Base-by-base conservation (phyloP, 78 protist genomes). In the Protostelium mycophagum region DNA sequence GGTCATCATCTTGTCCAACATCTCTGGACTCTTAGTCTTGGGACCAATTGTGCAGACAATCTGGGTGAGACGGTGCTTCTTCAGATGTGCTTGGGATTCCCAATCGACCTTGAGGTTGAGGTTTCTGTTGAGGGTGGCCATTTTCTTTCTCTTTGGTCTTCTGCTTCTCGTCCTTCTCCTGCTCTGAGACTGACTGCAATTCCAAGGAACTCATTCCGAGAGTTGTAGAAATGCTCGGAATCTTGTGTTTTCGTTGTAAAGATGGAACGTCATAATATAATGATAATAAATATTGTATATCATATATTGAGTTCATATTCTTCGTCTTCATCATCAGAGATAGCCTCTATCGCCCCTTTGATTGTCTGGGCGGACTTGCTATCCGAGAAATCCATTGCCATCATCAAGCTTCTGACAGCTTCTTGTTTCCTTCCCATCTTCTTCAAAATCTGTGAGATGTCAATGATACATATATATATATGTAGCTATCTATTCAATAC, bases 41-140 rank as follows among this genome's bases (percentile, higher is more conserved):
- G 98, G 98, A 63, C 98, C 98, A 35, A 96, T 96, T 25, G 98
- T 96, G 91, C 97, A 95, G 63, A 96, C 93, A 63, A 96, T 93
- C 73, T 90, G 89, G 5, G 96, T 93, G 31, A 51, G 5, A 51
- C 73, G 73, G 73, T 51, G 16, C 73, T 51, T 51, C 38, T 88
- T 51, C 51, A 85, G 93, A 84, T 86, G 87, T 28, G 38, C 63
- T 36, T 86, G 88, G 0, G 94, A 86, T 84, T 91, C 92, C 5
- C 92, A 83, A 87, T 91, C 94, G 31, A 91, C 83, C 36, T 86
- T 39, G 39, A 91, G 83, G 87, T 91, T 91, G 37, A 91, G 87
- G 84, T 91, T 91, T 85, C 94, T 87, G 85, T 91, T 89, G 86
- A 91, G 89, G 86, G 94, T 91, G 0, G 94, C 94, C 94, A 91